These are phyloP conservation scores for Globisporangium viniferum DNA, from an alignment of 352 stramenopile genomes.

Conservation along the genomic window DNA sequence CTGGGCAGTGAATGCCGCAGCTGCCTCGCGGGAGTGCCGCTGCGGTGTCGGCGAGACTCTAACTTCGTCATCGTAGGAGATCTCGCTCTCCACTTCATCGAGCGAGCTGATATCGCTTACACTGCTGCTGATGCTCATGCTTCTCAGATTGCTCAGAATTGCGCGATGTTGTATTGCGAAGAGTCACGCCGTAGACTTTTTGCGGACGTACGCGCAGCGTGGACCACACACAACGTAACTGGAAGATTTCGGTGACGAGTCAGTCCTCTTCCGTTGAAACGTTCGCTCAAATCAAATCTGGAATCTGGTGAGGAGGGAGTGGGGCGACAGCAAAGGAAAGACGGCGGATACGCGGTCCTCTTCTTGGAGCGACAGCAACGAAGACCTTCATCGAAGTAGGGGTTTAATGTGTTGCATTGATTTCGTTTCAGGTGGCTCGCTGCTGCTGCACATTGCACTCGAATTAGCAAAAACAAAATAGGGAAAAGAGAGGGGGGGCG, in stretches of 20 bases:
- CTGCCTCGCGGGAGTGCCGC: background rate
- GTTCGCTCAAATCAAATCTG: background rate
- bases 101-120: constrained; percentile 12
- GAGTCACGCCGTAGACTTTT: constrained; percentile 1
- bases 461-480: constrained; percentile 1
- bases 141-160: background rate
- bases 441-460: constrained; percentile 4
- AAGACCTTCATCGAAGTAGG: background rate
- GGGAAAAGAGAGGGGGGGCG: background rate
- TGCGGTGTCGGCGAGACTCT: constrained; percentile 6
- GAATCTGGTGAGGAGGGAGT: background rate
- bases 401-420: constrained; percentile 3
- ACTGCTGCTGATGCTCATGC: constrained; percentile 2
- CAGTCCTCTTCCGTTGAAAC: background rate
- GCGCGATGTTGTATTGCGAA: constrained; percentile 5
- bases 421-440: constrained; percentile 1
- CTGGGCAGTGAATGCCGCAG: background rate
- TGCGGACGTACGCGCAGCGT: background rate
- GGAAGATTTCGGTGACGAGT: background rate
- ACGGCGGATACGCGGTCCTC: background rate
- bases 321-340: background rate
- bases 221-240: background rate
- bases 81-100: constrained; percentile 10
- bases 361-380: background rate
- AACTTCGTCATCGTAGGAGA: constrained; percentile 6